Base-by-base conservation (phyloP, 108 stramenopile genomes). In the Aurantiochytrium sp. region DNA sequence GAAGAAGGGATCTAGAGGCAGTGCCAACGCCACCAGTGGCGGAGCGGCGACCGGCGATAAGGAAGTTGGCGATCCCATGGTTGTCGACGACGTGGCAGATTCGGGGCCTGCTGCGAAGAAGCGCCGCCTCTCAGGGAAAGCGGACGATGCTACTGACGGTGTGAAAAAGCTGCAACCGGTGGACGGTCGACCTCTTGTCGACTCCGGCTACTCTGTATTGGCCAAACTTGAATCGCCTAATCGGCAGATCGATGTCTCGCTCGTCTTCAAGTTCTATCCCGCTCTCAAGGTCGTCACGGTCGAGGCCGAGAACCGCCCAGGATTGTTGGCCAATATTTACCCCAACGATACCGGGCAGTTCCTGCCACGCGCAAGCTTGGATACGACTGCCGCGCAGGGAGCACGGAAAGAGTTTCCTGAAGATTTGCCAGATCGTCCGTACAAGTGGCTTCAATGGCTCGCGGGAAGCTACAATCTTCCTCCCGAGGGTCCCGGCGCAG, bases 371-470 rank as follows among this genome's bases (percentile, higher is more conserved):
- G 51, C 51, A 28, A 47, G 25, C n/a, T 12, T 53, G 6, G 76
- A 83, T 23, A 12, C 23, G 43, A 83, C 76, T 6, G 49, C 51
- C 10, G 45, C 51, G 49, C 49, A 83, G 28, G 23, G 23, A 16
- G 25, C 76, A 2, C 45, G 51, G 25, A 10, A 35, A 45, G 49
- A 45, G 51, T 83, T 83, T 83, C 49, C 76, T 23, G 23, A 83
- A 45, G 51, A 53, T 23, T 18, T 12, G 19, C 45, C 49, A 12
- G 76, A 53, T 53, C 76, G 76, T 18, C 76, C 76, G 4, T 83
- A 83, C 76, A 83, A 83, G 23, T 83, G 76, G 76, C 23, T 83
- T 0, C 76, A 83, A 45, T 83, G 76, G 76, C 76, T 83, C 51
- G 12, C 76, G 45, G 76, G 76, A 6, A 83, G n/a, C 51, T 83